Evolutionary conservation across 2,329 filamentous ascomycete species (phyloP), one percentile per base, ranked within the genome.

Genomic region (Trichoderma citrinoviride): DNA sequence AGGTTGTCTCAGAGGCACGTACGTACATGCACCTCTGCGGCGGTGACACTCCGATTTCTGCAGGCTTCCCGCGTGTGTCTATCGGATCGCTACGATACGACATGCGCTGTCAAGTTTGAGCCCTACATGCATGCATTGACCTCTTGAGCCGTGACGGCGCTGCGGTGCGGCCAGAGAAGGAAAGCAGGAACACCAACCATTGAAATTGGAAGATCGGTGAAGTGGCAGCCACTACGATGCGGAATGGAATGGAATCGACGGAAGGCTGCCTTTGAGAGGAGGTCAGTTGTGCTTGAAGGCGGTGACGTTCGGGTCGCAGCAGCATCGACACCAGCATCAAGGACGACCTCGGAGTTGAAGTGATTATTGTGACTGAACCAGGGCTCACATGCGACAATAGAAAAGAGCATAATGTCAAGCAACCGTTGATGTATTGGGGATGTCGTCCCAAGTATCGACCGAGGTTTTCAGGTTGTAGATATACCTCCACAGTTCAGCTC

Each of bases 11-110:
- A 37, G 33, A 37, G 10, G 10, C 33, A 37, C 14, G 33, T 8
- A 37, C 33, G 33, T 37, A 37, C 10, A 37, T 37, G 33, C 33
- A 37, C 33, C 10, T 14, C 33, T 37, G 33, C 33, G 33, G 33
- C 33, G 12, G 33, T 37, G 33, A 12, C 33, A 37, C 17, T 15
- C 44, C 29, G n/a, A 50, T 41, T 33, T 49, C 55, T 57, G 56
- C 44, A 40, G n/a, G 27, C 44, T 49, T 27, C 56, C 56, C 29
- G n/a, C n/a, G 56, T 50, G 27, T 29, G 41, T 61, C 57, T 50
- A 12, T 33, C 19, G 47, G 47, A n/a, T 25, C 57, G 10, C 12
- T 37, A 5, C 33, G 33, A 37, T 37, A 12, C 47, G 33, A 61
- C 50, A 50, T 52, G 57, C 46, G 25, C 37, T 56, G 33, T n/a